Evolutionary conservation across 768 basidiomycete species (phyloP).

Genomic region (Auricularia heimuer): DNA sequence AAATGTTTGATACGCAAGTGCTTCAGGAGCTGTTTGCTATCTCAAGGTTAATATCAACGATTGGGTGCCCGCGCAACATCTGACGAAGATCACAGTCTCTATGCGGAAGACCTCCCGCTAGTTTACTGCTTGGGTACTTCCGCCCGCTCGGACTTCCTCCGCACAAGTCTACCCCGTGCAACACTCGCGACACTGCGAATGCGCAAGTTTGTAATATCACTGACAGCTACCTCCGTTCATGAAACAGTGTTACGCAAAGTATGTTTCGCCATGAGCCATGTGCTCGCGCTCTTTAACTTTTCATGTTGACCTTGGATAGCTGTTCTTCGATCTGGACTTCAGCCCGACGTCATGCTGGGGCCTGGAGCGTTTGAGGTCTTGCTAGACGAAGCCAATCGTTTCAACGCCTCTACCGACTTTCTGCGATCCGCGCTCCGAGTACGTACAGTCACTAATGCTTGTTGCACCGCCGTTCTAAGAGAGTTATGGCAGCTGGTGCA

Average conservation of each 20-base stretch:
- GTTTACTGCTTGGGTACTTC: constrained; percentile 56
- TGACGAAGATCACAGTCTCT: neutral
- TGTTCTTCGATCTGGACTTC: constrained; percentile 55
- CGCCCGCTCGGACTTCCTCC: constrained; percentile 46
- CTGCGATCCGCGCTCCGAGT: constrained; percentile 56
- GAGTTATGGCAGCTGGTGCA: constrained; percentile 39
- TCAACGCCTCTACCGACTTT: constrained; percentile 47
- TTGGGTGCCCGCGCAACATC: no score
- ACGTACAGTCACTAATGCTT: constrained; percentile 5
- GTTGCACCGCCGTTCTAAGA: neutral
- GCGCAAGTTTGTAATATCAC: constrained; percentile 39
- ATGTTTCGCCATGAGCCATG: neutral
- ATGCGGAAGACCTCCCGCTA: constrained; percentile 32
- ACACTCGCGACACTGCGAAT: constrained; percentile 50
- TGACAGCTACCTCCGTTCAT: constrained; percentile 33
- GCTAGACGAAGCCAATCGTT: constrained; percentile 45
- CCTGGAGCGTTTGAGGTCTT: constrained; percentile 46
- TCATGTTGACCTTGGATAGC: constrained; percentile 23
- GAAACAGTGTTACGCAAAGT: constrained; percentile 50
- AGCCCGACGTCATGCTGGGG: constrained; percentile 51
- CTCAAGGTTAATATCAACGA: constrained; percentile 41
- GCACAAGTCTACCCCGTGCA: constrained; percentile 46
- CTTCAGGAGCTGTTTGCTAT: constrained; percentile 64
- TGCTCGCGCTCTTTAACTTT: no score
- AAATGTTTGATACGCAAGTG: constrained; percentile 52